Conservation (phyloP, 108 stramenopile species). For the Parmales sp. region DNA sequence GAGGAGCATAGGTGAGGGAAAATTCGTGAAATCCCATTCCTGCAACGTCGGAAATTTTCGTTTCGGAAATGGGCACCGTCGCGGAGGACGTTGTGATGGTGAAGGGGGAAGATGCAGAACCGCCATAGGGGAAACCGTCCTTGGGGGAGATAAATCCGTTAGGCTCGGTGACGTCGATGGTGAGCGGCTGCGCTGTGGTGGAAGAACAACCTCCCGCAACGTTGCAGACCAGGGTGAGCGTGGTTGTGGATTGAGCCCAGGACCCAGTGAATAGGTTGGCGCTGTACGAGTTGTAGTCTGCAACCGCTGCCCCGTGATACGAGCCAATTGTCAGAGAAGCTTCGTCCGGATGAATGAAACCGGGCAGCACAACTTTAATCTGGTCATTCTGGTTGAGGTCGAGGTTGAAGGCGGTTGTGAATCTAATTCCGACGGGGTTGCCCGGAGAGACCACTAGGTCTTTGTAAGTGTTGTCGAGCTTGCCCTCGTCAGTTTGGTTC, state of each 20-base stretch:
- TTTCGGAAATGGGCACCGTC: background rate
- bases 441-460: background rate
- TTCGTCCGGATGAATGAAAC: background rate
- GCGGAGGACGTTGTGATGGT: background rate
- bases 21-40: background rate
- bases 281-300: background rate
- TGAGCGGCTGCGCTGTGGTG: background rate
- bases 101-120: too few relatives aligned
- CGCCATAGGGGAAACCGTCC: background rate
- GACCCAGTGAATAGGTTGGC: background rate
- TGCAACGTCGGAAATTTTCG: background rate
- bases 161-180: constrained; percentile 1
- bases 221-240: background rate
- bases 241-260: background rate
- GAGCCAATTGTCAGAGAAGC: background rate
- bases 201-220: background rate
- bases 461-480: background rate
- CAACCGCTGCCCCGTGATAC: background rate
- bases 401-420: background rate
- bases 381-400: background rate
- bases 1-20: background rate
- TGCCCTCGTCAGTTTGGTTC: background rate
- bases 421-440: background rate
- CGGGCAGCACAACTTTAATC: background rate
- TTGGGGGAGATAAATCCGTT: background rate